Conservation (phyloP, 108 stramenopile species). For the Pelagomonas calceolata region DNA sequence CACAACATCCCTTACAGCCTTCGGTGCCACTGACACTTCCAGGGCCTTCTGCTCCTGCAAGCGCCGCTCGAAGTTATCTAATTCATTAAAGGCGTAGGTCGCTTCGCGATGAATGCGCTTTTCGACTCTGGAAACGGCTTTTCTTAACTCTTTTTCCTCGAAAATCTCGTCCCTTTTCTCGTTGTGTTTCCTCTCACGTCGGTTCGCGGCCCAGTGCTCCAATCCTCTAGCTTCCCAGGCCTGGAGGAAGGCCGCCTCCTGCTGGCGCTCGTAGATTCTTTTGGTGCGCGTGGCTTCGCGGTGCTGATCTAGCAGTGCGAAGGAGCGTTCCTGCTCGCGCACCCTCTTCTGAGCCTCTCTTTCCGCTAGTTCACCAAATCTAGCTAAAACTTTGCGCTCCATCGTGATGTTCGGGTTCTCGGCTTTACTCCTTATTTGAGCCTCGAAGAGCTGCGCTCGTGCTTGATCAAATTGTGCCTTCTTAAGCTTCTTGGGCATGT, state of each 20-base stretch:
- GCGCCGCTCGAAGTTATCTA: not conserved
- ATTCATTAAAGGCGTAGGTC: not conserved
- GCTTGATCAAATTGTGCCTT: not conserved
- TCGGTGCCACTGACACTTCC: not conserved
- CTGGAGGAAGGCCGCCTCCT: not conserved
- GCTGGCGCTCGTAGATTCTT: not conserved
- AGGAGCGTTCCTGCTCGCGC: not conserved
- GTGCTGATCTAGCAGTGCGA: not conserved
- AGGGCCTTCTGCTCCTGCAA: not conserved
- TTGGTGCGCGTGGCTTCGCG: not conserved
- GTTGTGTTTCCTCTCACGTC: too few relatives aligned
- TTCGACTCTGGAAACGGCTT: too few relatives aligned
- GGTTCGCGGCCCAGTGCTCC: not conserved
- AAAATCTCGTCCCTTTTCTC: not conserved
- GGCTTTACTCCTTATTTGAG: not conserved
- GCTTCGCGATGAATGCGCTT: too few relatives aligned
- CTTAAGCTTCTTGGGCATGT: not conserved
- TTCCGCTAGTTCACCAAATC: not conserved
- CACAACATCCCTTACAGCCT: not conserved
- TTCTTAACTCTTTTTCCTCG: not conserved
- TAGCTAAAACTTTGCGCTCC: not conserved
- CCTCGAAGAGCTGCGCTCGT: not conserved
- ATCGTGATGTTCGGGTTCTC: not conserved
- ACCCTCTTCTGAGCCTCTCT: not conserved
- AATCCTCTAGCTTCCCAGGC: not conserved